Evolutionary conservation across 495 filamentous ascomycete genomes (phyloP), one percentile per base, ranked within the genome.

Genomic region (Penicillium tannophilum): DNA sequence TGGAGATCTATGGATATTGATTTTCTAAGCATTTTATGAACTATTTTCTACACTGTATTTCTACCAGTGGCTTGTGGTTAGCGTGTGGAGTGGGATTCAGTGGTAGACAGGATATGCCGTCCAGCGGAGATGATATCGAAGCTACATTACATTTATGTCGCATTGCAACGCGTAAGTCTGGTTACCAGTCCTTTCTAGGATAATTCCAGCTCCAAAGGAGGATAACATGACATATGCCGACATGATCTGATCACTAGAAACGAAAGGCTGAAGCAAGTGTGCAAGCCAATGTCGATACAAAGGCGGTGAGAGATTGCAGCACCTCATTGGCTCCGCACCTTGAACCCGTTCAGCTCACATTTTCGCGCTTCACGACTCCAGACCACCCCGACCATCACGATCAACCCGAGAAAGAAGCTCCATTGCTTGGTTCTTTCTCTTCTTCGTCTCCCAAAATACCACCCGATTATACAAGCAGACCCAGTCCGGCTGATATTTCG

Each of bases 311-410:
- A 20, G 1, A 33, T n/a, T n/a, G 3, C 24, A 17, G 16, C 1
- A 3, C 16, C 23, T 67, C 41, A 75, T 75, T 75, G 72, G 70
- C 46, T 24, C 5, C 8, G 16, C 14, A 50, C 30, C 49, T 54
- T 26, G 53, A 62, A 63, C 61, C 65, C 62, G 62, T 58, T 62
- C 60, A 65, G 64, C 69, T 72, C 67, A 69, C 70, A 75, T 73
- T 74, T 74, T 74, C 73, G 70, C 64, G 65, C 57, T 61, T 50
- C 54, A 42, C 58, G 54, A 59, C 61, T 58, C 53, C 50, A 48
- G 47, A 47, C 55, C 51, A 41, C 57, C 55, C 56, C 65, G 60
- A 39, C 19, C 60, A 57, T 60, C 56, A 65, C 56, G 42, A 62
- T 44, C 44, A 54, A 43, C 36, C 23, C 50, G 11, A 54, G 62